phyloP scores from a whole-genome alignment of 768 basidiomycete species.

The Brasilioporus rufonigricans region DNA sequence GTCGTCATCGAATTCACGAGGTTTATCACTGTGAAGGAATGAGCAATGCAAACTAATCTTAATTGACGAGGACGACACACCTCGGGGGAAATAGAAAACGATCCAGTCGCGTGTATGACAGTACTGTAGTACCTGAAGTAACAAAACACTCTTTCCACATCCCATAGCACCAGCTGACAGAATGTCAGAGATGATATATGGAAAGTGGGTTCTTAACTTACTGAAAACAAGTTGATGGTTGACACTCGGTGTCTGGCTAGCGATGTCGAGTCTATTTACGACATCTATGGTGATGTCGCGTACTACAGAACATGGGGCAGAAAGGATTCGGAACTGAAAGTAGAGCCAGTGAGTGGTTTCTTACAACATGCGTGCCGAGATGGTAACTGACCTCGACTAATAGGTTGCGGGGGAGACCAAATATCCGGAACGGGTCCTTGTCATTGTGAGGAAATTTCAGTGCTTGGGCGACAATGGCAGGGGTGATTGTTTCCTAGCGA shows the following conservation, averaged over 20 bases:
- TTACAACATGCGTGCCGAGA: background rate
- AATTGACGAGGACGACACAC: conserved; percentile 37
- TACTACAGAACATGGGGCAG: conserved; percentile 69
- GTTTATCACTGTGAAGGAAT: conserved; percentile 39
- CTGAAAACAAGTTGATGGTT: conserved; percentile 63
- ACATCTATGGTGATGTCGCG: conserved; percentile 63
- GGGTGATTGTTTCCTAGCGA: conserved; percentile 32
- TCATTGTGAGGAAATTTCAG: conserved; percentile 44
- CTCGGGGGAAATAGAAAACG: conserved; percentile 81
- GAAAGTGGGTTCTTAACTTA: conserved; percentile 33
- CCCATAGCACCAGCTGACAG: conserved; percentile 67
- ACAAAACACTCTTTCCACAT: conserved; percentile 75
- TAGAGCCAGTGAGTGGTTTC: background rate
- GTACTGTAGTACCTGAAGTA: conserved; percentile 77
- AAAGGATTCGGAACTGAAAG: conserved; percentile 63
- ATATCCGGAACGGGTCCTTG: conserved; percentile 54
- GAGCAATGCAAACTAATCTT: background rate
- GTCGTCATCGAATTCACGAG: conserved; percentile 75
- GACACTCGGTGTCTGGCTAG: conserved; percentile 46
- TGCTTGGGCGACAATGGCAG: conserved; percentile 42
- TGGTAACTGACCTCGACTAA: conserved; percentile 62
- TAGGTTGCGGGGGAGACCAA: conserved; percentile 70
- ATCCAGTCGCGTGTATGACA: conserved; percentile 68
- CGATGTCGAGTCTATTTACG: conserved; percentile 50
- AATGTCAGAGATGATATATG: background rate